phyloP scores from a whole-genome alignment of 2,329 filamentous ascomycete species.

The Fusarium sp. region DNA sequence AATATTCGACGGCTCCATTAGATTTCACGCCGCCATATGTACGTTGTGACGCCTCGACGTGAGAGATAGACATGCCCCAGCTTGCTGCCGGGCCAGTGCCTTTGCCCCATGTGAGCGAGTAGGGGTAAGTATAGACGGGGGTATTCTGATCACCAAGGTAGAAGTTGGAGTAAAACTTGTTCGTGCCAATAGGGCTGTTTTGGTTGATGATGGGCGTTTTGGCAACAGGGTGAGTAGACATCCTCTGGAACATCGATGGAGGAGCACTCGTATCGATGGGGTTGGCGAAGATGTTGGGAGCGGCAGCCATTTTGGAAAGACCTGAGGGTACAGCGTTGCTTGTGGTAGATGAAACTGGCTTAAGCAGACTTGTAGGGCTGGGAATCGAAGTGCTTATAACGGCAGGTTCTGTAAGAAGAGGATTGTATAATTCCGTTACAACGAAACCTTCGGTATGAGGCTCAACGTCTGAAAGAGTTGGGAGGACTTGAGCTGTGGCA shows the following conservation, averaged over 20 bases:
- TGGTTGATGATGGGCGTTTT: constrained; percentile 61
- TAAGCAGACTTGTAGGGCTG: constrained; percentile 47
- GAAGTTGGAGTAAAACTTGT: constrained; percentile 85
- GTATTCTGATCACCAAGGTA: constrained; percentile 77
- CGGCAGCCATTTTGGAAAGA: constrained; percentile 39
- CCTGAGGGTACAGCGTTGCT: constrained; percentile 28
- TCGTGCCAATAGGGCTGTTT: constrained; percentile 68
- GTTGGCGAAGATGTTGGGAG: constrained; percentile 61
- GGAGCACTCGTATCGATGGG: constrained; percentile 64
- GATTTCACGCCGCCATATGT: constrained; percentile 68
- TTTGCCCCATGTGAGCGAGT: constrained; percentile 72
- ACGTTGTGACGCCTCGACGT: constrained; percentile 72
- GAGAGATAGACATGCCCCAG: constrained; percentile 81
- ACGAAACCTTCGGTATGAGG: constrained; percentile 46
- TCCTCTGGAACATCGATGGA: constrained; percentile 55
- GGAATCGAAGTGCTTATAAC: constrained; percentile 44
- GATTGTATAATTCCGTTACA: constrained; percentile 36
- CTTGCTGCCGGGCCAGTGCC: constrained; percentile 69
- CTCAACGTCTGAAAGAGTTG: constrained; percentile 41
- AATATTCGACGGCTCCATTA: constrained; percentile 72
- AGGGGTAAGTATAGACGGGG: constrained; percentile 78
- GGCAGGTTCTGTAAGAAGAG: constrained; percentile 21
- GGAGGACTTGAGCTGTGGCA: constrained; percentile 42
- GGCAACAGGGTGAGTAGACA: constrained; percentile 66
- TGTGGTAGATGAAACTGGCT: constrained; percentile 35